Evolutionary conservation across 2,329 filamentous ascomycete species (phyloP).

Genomic region (Tolypocladium amazonense): DNA sequence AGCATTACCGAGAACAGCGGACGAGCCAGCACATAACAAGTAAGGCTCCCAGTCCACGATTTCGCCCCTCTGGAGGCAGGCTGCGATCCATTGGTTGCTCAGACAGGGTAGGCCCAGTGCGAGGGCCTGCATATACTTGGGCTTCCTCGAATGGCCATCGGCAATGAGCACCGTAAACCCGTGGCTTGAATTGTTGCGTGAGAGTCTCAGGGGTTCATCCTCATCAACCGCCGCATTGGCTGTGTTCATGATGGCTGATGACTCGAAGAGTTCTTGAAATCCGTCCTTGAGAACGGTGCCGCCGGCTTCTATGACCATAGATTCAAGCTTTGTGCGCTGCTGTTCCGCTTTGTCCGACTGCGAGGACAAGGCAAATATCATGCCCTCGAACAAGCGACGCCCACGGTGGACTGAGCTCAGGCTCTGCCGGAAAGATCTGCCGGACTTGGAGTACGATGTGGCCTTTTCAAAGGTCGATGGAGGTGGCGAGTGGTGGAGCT

Average conservation of each 20-base stretch:
- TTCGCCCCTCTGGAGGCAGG: slow-evolving; percentile 51
- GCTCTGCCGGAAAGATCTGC: slow-evolving; percentile 15
- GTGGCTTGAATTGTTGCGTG: slow-evolving; percentile 36
- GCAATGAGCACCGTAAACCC: slow-evolving; percentile 82
- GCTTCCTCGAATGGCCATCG: slow-evolving; percentile 73
- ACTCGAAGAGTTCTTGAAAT: slow-evolving; percentile 71
- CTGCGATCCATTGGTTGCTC: slow-evolving; percentile 67
- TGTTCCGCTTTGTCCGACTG: slow-evolving; percentile 29
- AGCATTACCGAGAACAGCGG: slow-evolving; percentile 63
- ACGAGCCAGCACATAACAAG: slow-evolving; percentile 76
- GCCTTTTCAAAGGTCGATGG: slow-evolving; percentile 26
- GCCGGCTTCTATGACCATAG: slow-evolving; percentile 58
- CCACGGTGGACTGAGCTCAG: slow-evolving; percentile 14
- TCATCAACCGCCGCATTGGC: slow-evolving; percentile 18
- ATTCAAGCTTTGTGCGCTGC: slow-evolving; percentile 38
- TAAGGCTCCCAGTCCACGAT: slow-evolving; percentile 72
- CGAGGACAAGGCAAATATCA: slow-evolving; percentile 83
- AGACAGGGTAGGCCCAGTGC: slow-evolving; percentile 83
- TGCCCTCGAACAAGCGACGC: slow-evolving; percentile 54
- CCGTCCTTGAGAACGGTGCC: slow-evolving; percentile 62
- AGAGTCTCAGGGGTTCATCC: slow-evolving; percentile 38
- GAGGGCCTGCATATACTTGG: slow-evolving; percentile 91
- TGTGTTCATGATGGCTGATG: slow-evolving; percentile 22
- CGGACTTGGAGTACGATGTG: slow-evolving; percentile 16
- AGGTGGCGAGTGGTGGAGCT: slow-evolving; percentile 30